Percentiles rank a stretch among this genome's conserved stretches.
phyloP scores from a whole-genome alignment of 495 filamentous ascomycete species.

The Penicillium bialowiezense region DNA sequence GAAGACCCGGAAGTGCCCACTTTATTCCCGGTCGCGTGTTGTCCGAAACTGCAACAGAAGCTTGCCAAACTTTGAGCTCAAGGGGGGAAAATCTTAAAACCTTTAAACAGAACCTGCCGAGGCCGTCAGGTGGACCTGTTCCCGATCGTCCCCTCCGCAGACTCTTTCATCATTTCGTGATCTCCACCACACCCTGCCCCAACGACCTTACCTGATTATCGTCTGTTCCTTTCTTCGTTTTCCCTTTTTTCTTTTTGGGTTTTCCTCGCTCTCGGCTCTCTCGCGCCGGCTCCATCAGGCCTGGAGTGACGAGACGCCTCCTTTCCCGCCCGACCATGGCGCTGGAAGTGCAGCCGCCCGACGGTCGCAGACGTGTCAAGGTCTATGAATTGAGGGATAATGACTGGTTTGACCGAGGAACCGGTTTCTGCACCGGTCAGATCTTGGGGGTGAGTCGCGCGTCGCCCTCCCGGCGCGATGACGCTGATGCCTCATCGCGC shows the following conservation, averaged over 20 bases:
- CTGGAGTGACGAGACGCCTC: conserved; percentile 43
- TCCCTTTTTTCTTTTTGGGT: conserved; percentile 15
- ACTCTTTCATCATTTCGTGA: conserved; percentile 22
- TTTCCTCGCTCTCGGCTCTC: conserved; percentile 22
- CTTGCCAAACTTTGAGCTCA: not conserved
- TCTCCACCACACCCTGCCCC: conserved; percentile 12
- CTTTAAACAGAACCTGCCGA: conserved; percentile 15
- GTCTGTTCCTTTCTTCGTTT: conserved; percentile 13
- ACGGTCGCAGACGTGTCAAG: conserved; percentile 95
- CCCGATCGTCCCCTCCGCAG: conserved; percentile 29
- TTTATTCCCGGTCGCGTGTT: conserved; percentile 5
- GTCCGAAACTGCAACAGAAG: not conserved
- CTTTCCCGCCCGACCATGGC: conserved; percentile 63
- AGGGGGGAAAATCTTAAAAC: not conserved
- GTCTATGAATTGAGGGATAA: conserved; percentile 97
- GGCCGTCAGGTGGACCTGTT: conserved; percentile 24
- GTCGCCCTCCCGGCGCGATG: conserved; percentile 7
- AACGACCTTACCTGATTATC: conserved; percentile 1
- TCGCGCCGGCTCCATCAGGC: conserved; percentile 34
- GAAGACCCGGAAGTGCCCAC: conserved; percentile 9
- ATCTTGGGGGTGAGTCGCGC: conserved; percentile 65
- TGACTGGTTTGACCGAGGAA: conserved; percentile 98
- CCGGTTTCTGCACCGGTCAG: conserved; percentile 86
- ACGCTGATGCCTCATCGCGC: conserved; percentile 5
- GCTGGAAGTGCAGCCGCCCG: conserved; percentile 75